Evolutionary conservation across 2,329 filamentous ascomycete species (phyloP), one percentile per base, ranked within the genome.

Genomic region (Coniochaeta sp.): DNA sequence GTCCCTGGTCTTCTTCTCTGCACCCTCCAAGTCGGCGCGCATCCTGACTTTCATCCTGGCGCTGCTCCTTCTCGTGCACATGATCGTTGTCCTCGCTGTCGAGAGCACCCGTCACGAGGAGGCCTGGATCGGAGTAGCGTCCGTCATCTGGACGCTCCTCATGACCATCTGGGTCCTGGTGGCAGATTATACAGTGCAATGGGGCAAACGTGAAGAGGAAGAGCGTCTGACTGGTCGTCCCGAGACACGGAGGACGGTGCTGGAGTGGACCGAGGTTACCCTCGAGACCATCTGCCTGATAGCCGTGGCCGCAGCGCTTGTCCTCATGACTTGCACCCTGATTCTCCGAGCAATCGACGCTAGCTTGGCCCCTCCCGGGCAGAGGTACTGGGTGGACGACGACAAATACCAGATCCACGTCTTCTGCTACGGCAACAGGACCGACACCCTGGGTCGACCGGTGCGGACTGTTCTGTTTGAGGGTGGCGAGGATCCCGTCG

Each of bases 151-250:
- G 93, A 90, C 91, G 19, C 79, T 91, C 2, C 65, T 95, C 54
- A 90, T 96, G 70, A 84, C 89, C 38, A 72, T 89, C 2, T 98
- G 91, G 86, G 89, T 89, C 26, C 79, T 97, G 22, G 68, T 88
- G 9, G 90, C 89, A 8, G 93, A 96, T 69, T 83, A 89, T 56
- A 86, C 90, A 5, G 95, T 99, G 9, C 83, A 89, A 68, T 96
- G 91, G 89, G 95, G 93, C 60, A 98, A 98, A 74, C 81, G 81
- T 1, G 91, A 97, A 68, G 95, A 98, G 72, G 95, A 99, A 71
- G 89, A 96, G 72, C 86, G 95, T 28, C 79, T 98, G 22, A 98
- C 93, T 0, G 95, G 95, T 12, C 89, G 93, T 16, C 84, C 89
- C 33, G 93, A 99, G 76, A 91, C 89, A 12, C 85, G 93, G 26